phyloP scores from a whole-genome alignment of 73 alveolate species.

The Blepharisma stoltei region DNA sequence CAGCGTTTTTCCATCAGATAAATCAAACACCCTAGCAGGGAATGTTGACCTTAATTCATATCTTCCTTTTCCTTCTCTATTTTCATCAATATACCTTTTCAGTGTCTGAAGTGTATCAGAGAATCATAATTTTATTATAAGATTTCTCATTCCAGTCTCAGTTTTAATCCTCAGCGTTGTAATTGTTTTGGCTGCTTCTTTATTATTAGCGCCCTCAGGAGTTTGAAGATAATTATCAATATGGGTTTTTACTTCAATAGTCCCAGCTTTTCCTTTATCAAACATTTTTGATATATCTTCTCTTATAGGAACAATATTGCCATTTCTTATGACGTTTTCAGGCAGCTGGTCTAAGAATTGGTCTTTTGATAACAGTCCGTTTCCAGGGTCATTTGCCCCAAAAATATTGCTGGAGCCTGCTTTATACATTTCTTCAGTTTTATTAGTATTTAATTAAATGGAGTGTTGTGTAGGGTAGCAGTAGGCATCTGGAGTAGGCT shows the following conservation, averaged over 20 bases:
- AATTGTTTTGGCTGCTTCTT: constrained; percentile 27
- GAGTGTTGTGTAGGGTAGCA: background rate
- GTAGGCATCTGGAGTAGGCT: background rate
- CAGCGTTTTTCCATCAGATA: constrained; percentile 31
- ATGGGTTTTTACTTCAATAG: constrained; percentile 41
- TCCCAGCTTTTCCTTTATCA: constrained; percentile 46
- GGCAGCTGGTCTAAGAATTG: constrained; percentile 50
- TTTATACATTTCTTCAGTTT: constrained; percentile 34
- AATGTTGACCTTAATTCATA: constrained; percentile 37
- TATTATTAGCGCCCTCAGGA: constrained; percentile 34
- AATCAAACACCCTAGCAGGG: constrained; percentile 55
- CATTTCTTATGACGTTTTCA: constrained; percentile 53
- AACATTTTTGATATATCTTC: constrained; percentile 62
- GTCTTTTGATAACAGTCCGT: constrained; percentile 41
- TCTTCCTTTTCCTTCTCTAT: constrained; percentile 42
- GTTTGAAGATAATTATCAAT: constrained; percentile 49
- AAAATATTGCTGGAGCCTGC: constrained; percentile 18
- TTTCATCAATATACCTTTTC: constrained; percentile 33
- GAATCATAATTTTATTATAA: constrained; percentile 34
- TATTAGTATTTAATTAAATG: no score
- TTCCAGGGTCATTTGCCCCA: constrained; percentile 25
- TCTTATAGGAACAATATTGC: constrained; percentile 67
- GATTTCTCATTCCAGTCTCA: constrained; percentile 58
- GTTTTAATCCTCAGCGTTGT: constrained; percentile 55
- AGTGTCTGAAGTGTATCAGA: constrained; percentile 35